These are phyloP conservation scores for Colletotrichum camelliae DNA, from an alignment of 2,329 filamentous ascomycete genomes.

Conservation along the genomic window DNA sequence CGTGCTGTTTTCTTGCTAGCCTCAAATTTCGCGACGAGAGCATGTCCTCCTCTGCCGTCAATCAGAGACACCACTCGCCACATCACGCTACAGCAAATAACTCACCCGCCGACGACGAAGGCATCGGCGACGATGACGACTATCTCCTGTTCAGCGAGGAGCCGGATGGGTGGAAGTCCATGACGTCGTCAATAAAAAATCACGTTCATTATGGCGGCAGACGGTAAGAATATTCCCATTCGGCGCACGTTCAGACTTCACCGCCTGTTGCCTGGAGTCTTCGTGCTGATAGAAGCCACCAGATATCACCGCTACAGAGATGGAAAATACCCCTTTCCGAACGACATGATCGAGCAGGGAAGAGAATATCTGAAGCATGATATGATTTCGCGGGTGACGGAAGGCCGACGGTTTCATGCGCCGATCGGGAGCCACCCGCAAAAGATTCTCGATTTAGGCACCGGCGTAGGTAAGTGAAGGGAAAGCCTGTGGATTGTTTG, in stretches of 20 bases:
- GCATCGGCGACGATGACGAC: neutral
- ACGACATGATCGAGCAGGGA: slow-evolving; percentile 30
- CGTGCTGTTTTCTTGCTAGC: neutral
- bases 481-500: too few relatives aligned
- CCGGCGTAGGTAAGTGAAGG: slow-evolving; percentile 25
- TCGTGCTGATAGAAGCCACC: neutral
- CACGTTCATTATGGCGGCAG: neutral
- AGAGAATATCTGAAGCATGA: slow-evolving; percentile 34
- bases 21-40: neutral
- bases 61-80: neutral
- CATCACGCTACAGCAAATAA: neutral
- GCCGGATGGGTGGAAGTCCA: neutral
- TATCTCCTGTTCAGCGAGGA: neutral
- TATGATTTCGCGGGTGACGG: slow-evolving; percentile 31
- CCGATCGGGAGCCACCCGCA: slow-evolving; percentile 32
- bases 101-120: neutral
- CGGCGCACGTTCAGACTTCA: neutral
- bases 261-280: neutral
- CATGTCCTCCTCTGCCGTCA: neutral
- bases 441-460: slow-evolving; percentile 33
- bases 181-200: neutral
- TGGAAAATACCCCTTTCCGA: slow-evolving; percentile 28
- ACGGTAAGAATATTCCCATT: neutral
- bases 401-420: slow-evolving; percentile 32
- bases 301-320: neutral